phyloP scores from a whole-genome alignment of 2,329 filamentous ascomycete genomes.

The Mycosphaerella sp. region DNA sequence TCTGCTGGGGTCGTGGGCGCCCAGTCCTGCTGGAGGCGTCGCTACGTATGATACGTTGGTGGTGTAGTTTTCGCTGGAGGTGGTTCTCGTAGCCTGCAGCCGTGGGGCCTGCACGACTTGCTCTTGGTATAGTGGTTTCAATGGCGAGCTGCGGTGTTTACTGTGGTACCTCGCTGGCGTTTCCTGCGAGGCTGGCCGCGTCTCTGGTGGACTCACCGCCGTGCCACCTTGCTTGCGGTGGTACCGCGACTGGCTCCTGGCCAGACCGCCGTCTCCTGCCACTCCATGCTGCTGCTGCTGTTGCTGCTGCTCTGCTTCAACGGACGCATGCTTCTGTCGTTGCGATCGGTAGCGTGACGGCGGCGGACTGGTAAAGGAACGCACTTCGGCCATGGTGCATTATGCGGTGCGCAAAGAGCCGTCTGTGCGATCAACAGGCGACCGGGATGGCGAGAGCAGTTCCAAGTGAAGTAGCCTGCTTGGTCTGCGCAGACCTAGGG shows the following conservation, averaged over 20 bases:
- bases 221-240: slow-evolving; percentile 22
- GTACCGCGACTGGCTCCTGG: slow-evolving; percentile 31
- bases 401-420: background rate
- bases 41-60: background rate
- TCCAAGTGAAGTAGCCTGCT: too few species aligned
- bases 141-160: slow-evolving; percentile 16
- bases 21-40: slow-evolving; percentile 11
- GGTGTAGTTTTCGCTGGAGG: slow-evolving; percentile 6
- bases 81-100: slow-evolving; percentile 12
- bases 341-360: slow-evolving; percentile 22
- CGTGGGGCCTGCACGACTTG: slow-evolving; percentile 14
- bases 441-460: background rate
- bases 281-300: slow-evolving; percentile 5
- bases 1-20: slow-evolving; percentile 11
- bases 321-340: slow-evolving; percentile 15
- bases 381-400: slow-evolving; percentile 20
- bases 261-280: slow-evolving; percentile 19
- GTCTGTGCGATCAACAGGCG: background rate
- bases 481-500: background rate
- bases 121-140: slow-evolving; percentile 16
- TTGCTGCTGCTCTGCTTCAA: slow-evolving; percentile 9
- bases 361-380: slow-evolving; percentile 1
- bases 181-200: slow-evolving; percentile 11
- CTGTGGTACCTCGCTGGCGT: slow-evolving; percentile 21
- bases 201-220: slow-evolving; percentile 9